phyloP scores from a whole-genome alignment of 2,329 filamentous ascomycete species.

The Raffaelea albimanens region DNA sequence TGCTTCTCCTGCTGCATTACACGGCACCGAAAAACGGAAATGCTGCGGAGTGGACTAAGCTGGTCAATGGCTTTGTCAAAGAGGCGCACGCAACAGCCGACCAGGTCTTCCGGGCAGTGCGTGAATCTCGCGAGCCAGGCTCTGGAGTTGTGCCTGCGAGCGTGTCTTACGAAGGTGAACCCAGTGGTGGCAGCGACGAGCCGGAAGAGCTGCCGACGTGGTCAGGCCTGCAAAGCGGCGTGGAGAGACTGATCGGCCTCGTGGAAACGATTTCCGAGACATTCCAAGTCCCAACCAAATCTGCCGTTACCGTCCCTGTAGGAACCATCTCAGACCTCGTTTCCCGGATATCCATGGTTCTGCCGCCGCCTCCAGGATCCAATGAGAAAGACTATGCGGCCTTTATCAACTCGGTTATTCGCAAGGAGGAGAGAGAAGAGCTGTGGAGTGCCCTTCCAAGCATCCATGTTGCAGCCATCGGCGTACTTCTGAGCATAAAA shows the following conservation, averaged over 20 bases:
- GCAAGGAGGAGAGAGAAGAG: slow-evolving; percentile 71
- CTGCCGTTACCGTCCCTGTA: slow-evolving; percentile 56
- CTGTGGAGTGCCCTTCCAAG: slow-evolving; percentile 65
- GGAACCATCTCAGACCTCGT: slow-evolving; percentile 59
- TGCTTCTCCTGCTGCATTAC: slow-evolving; percentile 65
- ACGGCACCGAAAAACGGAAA: slow-evolving; percentile 73
- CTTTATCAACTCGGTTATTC: slow-evolving; percentile 63
- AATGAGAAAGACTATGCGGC: slow-evolving; percentile 35
- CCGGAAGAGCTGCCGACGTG: slow-evolving; percentile 54
- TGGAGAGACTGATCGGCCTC: slow-evolving; percentile 58
- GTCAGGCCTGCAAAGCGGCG: slow-evolving; percentile 65
- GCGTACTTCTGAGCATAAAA: slow-evolving; percentile 48
- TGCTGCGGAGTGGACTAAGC: slow-evolving; percentile 68
- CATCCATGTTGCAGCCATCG: slow-evolving; percentile 63
- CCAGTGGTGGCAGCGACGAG: slow-evolving; percentile 31
- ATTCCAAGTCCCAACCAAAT: slow-evolving; percentile 54
- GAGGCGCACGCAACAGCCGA: slow-evolving; percentile 64
- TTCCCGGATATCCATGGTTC: slow-evolving; percentile 59
- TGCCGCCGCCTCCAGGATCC: slow-evolving; percentile 33
- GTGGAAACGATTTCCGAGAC: slow-evolving; percentile 56
- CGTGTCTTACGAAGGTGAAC: slow-evolving; percentile 35
- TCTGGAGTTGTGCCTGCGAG: slow-evolving; percentile 34
- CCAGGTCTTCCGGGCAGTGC: slow-evolving; percentile 65
- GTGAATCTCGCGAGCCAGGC: slow-evolving; percentile 72
- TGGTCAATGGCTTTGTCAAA: slow-evolving; percentile 51